Conservation (phyloP, 192 early-diverging fungal species). For the Dissophora globulifera region DNA sequence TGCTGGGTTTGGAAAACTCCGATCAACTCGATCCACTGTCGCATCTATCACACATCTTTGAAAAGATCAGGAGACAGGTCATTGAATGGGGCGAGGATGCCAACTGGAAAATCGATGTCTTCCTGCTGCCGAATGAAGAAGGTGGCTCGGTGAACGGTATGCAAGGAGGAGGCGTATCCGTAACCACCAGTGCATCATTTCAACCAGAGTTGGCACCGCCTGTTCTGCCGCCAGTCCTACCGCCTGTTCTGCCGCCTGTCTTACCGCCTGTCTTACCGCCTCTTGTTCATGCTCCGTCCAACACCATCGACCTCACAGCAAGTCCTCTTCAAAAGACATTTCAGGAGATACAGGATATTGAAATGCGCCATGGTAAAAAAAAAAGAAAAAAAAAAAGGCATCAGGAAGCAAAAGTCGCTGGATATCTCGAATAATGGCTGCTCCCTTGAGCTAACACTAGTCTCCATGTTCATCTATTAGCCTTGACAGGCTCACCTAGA, state of each 20-base stretch:
- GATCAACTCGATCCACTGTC: conserved; percentile 44
- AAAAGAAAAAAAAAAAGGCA: too few relatives aligned
- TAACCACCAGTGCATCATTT: background rate
- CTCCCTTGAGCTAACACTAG: background rate
- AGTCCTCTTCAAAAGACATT: background rate
- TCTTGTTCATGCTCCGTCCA: background rate
- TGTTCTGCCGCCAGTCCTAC: background rate
- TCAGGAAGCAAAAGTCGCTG: too few relatives aligned
- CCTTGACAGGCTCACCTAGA: background rate
- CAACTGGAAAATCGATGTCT: conserved; percentile 54
- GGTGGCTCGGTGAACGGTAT: background rate
- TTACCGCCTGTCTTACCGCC: background rate
- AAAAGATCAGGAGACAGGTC: conserved; percentile 50
- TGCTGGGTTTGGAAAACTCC: conserved; percentile 1
- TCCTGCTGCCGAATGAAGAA: conserved; percentile 47
- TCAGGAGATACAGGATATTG: background rate
- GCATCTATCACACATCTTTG: conserved; percentile 41
- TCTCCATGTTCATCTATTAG: background rate
- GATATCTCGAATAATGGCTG: too few relatives aligned
- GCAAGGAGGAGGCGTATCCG: background rate
- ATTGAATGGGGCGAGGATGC: conserved; percentile 53
- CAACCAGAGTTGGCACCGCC: background rate
- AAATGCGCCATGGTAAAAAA: conserved; percentile 4
- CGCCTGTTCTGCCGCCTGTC: background rate
- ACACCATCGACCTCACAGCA: background rate